phyloP scores from a whole-genome alignment of 768 basidiomycete genomes.

The Vishniacozyma victoriae region DNA sequence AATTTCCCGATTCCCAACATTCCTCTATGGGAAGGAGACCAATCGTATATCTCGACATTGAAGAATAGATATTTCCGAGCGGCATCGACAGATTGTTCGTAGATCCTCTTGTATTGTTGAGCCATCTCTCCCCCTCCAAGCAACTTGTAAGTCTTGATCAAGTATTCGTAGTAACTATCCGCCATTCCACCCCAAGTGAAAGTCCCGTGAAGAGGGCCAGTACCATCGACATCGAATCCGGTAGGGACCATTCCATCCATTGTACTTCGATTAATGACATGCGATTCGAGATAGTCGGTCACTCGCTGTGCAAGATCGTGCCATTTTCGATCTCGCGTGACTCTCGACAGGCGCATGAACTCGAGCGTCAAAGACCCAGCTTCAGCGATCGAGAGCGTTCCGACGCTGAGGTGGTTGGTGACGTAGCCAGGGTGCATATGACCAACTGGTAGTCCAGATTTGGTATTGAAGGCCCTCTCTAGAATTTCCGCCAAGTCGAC shows the following conservation, averaged over 20 bases:
- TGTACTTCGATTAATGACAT: constrained; percentile 25
- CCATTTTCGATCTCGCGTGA: constrained; percentile 48
- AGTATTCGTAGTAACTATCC: constrained; percentile 48
- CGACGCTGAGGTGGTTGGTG: constrained; percentile 12
- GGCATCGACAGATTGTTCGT: constrained; percentile 43
- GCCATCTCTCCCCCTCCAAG: constrained; percentile 30
- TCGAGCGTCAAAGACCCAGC: constrained; percentile 49
- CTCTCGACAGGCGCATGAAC: constrained; percentile 45
- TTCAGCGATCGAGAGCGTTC: constrained; percentile 42
- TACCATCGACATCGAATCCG: constrained; percentile 25
- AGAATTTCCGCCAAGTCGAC: constrained; percentile 48
- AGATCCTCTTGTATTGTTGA: constrained; percentile 46
- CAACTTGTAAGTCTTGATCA: constrained; percentile 50
- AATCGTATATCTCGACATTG: constrained; percentile 43
- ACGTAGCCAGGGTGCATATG: constrained; percentile 43
- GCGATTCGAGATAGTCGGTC: constrained; percentile 45
- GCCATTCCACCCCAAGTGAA: constrained; percentile 46
- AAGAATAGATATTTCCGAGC: constrained; percentile 38
- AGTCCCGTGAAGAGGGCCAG: constrained; percentile 15
- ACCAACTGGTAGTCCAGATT: constrained; percentile 42
- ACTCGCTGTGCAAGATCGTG: constrained; percentile 47
- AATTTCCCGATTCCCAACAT: constrained; percentile 29
- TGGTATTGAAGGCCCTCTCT: constrained; percentile 46
- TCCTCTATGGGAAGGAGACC: constrained; percentile 9
- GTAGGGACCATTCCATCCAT: constrained; percentile 41